Conservation (phyloP, 345 rosid genomes). For the Ceriops tagal region DNA sequence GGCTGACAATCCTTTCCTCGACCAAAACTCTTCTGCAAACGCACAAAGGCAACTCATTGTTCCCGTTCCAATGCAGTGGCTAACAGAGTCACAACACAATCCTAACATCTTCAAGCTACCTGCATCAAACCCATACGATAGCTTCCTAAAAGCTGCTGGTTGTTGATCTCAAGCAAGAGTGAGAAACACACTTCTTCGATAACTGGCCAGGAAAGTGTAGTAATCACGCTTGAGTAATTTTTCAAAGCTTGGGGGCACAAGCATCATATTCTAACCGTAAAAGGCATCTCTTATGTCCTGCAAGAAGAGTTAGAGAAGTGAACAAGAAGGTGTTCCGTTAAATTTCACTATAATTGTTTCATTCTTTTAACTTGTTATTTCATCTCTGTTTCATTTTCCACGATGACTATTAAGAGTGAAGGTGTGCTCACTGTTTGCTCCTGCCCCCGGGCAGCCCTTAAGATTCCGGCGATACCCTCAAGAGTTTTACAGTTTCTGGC, state of each 20-base stretch:
- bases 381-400: neutral
- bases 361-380: constrained; percentile 10
- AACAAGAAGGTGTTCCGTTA: neutral
- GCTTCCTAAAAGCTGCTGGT: constrained; percentile 81
- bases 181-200: neutral
- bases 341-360: constrained; percentile 5
- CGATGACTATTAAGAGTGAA: neutral
- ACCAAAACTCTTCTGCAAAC: constrained; percentile 21
- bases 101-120: constrained; percentile 48
- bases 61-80: constrained; percentile 31
- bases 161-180: constrained; percentile 33
- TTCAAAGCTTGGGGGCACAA: neutral
- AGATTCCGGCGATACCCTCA: neutral
- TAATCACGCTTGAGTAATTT: neutral
- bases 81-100: constrained; percentile 41
- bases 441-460: neutral
- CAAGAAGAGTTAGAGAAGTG: constrained; percentile 2
- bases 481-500: too few species aligned
- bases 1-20: constrained; percentile 55
- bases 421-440: neutral
- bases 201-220: neutral
- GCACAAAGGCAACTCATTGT: constrained; percentile 18
- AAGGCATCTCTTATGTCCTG: neutral
- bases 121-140: constrained; percentile 60
- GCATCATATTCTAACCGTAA: too few species aligned